Percentiles rank a stretch among this genome's conserved stretches.
Conservation (phyloP, 306 rosid species). For the Trifolium pratense region DNA sequence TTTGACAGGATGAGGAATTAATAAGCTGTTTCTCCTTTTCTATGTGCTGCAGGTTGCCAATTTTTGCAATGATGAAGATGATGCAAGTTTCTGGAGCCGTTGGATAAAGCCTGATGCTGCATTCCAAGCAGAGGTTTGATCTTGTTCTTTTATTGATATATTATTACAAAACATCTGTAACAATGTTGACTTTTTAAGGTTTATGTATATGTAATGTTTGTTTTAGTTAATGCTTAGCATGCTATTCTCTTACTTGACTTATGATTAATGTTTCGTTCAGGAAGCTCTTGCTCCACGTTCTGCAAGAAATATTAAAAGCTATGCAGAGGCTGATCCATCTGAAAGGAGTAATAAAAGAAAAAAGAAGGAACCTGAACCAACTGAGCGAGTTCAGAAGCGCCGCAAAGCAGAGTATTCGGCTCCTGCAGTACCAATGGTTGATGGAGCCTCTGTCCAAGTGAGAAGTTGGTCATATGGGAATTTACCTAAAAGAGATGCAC, state of each 20-base stretch:
- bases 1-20: slow-evolving; percentile 14
- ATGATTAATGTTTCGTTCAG: slow-evolving; percentile 45
- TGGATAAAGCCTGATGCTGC: slow-evolving; percentile 93
- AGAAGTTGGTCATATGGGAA: slow-evolving; percentile 94
- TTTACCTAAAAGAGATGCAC: slow-evolving; percentile 87
- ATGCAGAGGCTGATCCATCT: slow-evolving; percentile 79
- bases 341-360: slow-evolving; percentile 86
- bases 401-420: slow-evolving; percentile 74
- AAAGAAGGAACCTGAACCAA: slow-evolving; percentile 84
- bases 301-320: slow-evolving; percentile 88
- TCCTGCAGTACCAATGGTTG: slow-evolving; percentile 83
- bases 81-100: slow-evolving; percentile 99
- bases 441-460: slow-evolving; percentile 89
- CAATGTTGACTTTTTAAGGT: background rate
- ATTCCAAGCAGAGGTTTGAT: slow-evolving; percentile 85
- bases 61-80: slow-evolving; percentile 87
- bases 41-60: slow-evolving; percentile 79
- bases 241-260: background rate
- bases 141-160: slow-evolving; percentile 20
- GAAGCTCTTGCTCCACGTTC: slow-evolving; percentile 95
- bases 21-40: slow-evolving; percentile 14
- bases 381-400: slow-evolving; percentile 77
- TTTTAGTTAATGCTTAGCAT: slow-evolving; percentile 29
- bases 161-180: background rate
- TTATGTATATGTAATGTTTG: slow-evolving; percentile 9